Base-by-base conservation (phyloP, 176 grass and related monocot genomes). In the Raddia guianensis region DNA sequence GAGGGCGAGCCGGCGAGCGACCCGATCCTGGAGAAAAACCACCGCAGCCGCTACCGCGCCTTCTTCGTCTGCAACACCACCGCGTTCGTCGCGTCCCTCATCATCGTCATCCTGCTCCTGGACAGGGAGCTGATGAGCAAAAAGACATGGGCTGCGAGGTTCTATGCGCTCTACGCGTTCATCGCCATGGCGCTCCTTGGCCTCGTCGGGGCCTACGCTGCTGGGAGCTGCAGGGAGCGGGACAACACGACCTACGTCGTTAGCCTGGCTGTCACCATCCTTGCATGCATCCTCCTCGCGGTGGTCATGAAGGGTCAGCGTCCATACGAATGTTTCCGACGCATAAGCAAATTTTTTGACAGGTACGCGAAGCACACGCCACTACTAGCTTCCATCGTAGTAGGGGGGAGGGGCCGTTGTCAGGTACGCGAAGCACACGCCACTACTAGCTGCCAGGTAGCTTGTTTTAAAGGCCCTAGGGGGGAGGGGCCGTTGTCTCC, bases 11-110 rank as follows among this genome's bases (percentile, higher is more conserved):
- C 0, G 13, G 53, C 60, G 32, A 80, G 77, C 4, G 13, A 86
- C 27, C 77, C 84, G 0, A 11, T 86, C 0, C 33, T 86, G 12
- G 8, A 33, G 51, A 12, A 66, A 0, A 40, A 49, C 62, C 9
- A 71, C 9, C 1, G 46, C 19, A 58, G 62, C 4, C 85, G 78
- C 5, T 87, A 69, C 4, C 18, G 47, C 1, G 71, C 63, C 1
- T 87, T 87, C 78, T 81, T 75, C 7, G 33, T 75, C 47, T 87
- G 77, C 85, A 87, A 87, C 72, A 81, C 85, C 78, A 69, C 78
- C 0, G 71, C 85, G 0, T 87, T 87, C 6, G 45, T 75, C 1
- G 53, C 72, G 7, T 81, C 63, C n/a, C 70, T 87, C 4, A n/a
- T 86, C 27, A 86, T 86, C 68, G 32, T 86, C 42, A 73, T 80